phyloP scores from a whole-genome alignment of 1,284 basidiomycete genomes.

The Melampsora americana region DNA sequence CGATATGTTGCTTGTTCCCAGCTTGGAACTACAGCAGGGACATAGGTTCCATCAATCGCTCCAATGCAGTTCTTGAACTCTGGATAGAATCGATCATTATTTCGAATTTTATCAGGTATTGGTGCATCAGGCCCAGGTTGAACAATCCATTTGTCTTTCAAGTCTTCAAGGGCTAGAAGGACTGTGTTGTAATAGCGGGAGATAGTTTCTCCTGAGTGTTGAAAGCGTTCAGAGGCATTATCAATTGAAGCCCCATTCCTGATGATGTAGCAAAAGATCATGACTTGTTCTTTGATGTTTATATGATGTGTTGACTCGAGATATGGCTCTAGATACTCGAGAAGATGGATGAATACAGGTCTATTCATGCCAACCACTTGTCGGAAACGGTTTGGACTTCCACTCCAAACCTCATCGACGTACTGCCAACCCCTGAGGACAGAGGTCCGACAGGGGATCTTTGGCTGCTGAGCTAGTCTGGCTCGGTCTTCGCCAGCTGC shows the following conservation, averaged over 20 bases:
- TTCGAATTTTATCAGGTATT: conserved; percentile 46
- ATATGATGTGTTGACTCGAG: background rate
- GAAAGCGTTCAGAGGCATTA: too few relatives aligned
- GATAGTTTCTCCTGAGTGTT: too few relatives aligned
- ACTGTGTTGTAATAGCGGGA: background rate
- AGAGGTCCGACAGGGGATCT: too few relatives aligned
- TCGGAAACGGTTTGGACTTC: too few relatives aligned
- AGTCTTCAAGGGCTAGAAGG: background rate
- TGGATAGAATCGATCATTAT: conserved; percentile 55
- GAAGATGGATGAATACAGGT: too few relatives aligned
- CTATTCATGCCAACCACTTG: too few relatives aligned
- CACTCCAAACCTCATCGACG: too few relatives aligned
- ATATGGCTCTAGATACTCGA: background rate
- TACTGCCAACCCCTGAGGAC: too few relatives aligned
- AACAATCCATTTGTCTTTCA: background rate
- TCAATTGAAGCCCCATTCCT: too few relatives aligned
- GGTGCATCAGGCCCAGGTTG: conserved; percentile 16
- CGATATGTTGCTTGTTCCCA: conserved; percentile 49
- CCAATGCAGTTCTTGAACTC: conserved; percentile 55
- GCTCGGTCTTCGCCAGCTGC: too few relatives aligned
- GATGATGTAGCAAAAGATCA: too few relatives aligned
- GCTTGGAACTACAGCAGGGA: conserved; percentile 50
- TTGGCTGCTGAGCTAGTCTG: too few relatives aligned
- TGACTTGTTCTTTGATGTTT: background rate
- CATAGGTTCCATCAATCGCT: conserved; percentile 57